A percentile compares a stretch with the other conserved stretches of the same genome.
These are phyloP conservation scores for Nidularia pulvinata DNA, from an alignment of 768 basidiomycete species.

Conservation along the genomic window DNA sequence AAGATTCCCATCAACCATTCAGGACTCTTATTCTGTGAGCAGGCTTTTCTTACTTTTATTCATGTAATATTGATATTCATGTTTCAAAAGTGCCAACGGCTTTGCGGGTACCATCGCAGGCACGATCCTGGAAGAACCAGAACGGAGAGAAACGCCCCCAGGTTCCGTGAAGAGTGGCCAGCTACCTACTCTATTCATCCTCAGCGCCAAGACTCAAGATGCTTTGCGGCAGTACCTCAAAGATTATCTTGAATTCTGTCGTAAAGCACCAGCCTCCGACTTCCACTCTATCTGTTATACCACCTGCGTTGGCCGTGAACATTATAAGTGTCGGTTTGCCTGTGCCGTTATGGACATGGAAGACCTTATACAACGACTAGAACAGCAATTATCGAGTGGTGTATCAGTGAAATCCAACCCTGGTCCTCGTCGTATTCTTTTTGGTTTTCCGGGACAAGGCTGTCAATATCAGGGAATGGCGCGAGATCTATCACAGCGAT, in stretches of 20 bases:
- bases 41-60: not conserved
- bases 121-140: conserved; percentile 25
- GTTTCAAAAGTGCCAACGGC: conserved; percentile 25
- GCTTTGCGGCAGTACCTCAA: conserved; percentile 24
- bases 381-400: conserved; percentile 13
- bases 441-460: conserved; percentile 35
- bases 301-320: conserved; percentile 30
- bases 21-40: conserved; percentile 26
- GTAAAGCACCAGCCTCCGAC: conserved; percentile 11
- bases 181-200: conserved; percentile 21
- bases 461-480: conserved; percentile 35
- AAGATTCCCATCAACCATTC: conserved; percentile 14
- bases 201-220: conserved; percentile 28
- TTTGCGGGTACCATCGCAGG: conserved; percentile 33
- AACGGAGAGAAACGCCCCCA: conserved; percentile 7
- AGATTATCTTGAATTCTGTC: conserved; percentile 28
- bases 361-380: conserved; percentile 24
- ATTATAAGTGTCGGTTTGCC: conserved; percentile 27
- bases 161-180: not conserved
- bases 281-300: conserved; percentile 32
- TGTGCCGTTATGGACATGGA: conserved; percentile 27
- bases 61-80: conserved; percentile 1
- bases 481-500: conserved; percentile 21
- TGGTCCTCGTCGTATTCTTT: conserved; percentile 11
- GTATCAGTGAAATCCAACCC: conserved; percentile 4